Conservation (phyloP, 2,329 filamentous ascomycete species). For the Pestalotiopsis sp. region DNA sequence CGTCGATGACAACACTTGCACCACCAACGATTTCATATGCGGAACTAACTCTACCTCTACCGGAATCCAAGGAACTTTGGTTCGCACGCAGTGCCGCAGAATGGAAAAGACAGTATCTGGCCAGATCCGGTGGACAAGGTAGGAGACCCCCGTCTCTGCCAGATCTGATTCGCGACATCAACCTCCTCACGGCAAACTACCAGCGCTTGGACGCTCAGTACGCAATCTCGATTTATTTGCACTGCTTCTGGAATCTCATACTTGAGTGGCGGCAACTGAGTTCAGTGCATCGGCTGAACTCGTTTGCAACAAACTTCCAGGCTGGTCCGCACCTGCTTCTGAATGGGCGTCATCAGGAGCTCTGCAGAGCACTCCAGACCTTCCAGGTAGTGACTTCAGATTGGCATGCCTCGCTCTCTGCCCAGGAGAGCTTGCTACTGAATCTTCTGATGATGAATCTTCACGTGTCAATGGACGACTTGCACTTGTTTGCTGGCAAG, state of each 20-base stretch:
- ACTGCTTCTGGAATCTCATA: conserved; percentile 67
- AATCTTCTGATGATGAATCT: conserved; percentile 64
- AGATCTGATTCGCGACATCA: conserved; percentile 59
- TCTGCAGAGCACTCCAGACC: conserved; percentile 56
- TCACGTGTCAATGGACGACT: conserved; percentile 64
- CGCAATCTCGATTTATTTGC: conserved; percentile 61
- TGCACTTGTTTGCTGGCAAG: conserved; percentile 69
- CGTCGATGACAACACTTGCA: conserved; percentile 67
- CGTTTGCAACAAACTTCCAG: conserved; percentile 43
- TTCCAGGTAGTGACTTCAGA: conserved; percentile 45
- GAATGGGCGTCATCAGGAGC: conserved; percentile 60
- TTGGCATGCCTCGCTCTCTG: conserved; percentile 44
- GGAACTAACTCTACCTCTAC: conserved; percentile 67
- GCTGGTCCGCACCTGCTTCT: conserved; percentile 48
- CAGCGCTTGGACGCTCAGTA: conserved; percentile 57
- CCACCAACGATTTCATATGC: conserved; percentile 69
- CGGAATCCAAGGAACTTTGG: conserved; percentile 65
- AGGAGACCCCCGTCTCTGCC: conserved; percentile 52
- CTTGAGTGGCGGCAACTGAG: conserved; percentile 66
- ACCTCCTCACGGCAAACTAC: conserved; percentile 49
- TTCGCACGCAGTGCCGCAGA: conserved; percentile 61
- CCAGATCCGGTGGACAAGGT: conserved; percentile 36
- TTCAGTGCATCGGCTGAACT: conserved; percentile 48
- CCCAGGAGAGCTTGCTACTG: conserved; percentile 49
- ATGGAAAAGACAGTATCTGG: conserved; percentile 65